Percentiles rank a stretch among this genome's conserved stretches.
Conservation (phyloP, 768 basidiomycete species). For the Phanerodontia chrysosporium region DNA sequence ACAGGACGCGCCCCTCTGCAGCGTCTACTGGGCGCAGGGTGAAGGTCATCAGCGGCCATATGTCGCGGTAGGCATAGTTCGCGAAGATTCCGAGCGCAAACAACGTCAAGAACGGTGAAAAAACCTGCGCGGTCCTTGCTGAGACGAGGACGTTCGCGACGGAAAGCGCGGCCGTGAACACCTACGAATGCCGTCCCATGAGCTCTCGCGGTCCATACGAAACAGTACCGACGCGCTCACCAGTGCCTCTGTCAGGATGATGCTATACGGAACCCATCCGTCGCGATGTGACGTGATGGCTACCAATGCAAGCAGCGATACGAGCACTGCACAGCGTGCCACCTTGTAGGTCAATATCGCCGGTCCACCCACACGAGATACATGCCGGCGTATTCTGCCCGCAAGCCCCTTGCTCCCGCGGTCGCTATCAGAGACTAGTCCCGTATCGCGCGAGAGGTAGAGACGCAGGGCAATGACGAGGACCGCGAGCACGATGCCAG, state of each 20-base stretch:
- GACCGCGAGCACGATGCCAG: not conserved
- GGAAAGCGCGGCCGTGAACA: not conserved
- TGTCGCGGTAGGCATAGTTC: constrained; percentile 28
- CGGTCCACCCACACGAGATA: not conserved
- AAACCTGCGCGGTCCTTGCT: not conserved
- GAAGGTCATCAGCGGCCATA: constrained; percentile 35
- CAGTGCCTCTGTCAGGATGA: not conserved
- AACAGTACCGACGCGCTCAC: not conserved
- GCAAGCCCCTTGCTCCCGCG: not conserved
- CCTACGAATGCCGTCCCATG: not conserved
- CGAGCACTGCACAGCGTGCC: not conserved
- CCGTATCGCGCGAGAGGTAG: not conserved
- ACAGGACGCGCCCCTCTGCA: constrained; percentile 27
- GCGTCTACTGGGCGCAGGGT: constrained; percentile 29
- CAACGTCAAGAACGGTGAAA: not conserved
- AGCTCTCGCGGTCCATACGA: no score
- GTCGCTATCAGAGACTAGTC: no score
- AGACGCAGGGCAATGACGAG: not conserved
- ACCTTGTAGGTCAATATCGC: not conserved
- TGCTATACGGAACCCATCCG: not conserved
- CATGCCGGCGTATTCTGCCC: not conserved
- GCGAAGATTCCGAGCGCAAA: constrained; percentile 8
- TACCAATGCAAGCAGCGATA: not conserved
- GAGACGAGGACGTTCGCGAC: not conserved
- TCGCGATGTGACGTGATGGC: not conserved